Evolutionary conservation across 2,329 filamentous ascomycete genomes (phyloP), one percentile per base, ranked within the genome.

Genomic region (Grosmannia clavigera): DNA sequence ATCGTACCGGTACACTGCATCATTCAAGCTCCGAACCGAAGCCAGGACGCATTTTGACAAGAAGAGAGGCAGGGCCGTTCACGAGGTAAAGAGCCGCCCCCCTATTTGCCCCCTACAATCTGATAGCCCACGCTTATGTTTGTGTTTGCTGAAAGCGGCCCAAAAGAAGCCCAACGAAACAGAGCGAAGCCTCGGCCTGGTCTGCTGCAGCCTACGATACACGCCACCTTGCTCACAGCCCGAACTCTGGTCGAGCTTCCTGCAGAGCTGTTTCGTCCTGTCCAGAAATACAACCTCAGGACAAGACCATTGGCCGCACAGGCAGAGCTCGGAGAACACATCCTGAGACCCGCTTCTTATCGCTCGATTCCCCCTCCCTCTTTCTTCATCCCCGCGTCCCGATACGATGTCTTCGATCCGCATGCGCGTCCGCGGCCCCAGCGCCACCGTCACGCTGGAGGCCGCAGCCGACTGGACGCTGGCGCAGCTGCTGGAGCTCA

Each of bases 401-500:
- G 12, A 43, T n/a, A 43, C 4, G 22, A 65, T 63, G 61, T 57
- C 63, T 11, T 53, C 61, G 5, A 60, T 96, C 81, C 83, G 86
- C 64, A 78, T 94, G 61, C 83, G 90, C 62, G 82, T 92, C 56
- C 85, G 90, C 62, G 86, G 84, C 12, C 90, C 90, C 1, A 78
- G 80, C 52, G 90, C 90, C 64, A 83, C 85, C 55, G 85, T 85
- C 40, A 86, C 83, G 3, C 74, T 95, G 58, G 82, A 82, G 19
- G 75, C 95, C 33, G 76, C 83, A 43, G 85, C 90, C 59, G 75
- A 81, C 62, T 86, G 88, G 58, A 87, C 83, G 3, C 79, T 90
- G 54, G 74, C 74, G 55, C 77, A 84, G 58, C 76, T 92, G 1
- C 75, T 85, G 55, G 69, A 77, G 4, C 76, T 81, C 57, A 84